phyloP scores from a whole-genome alignment of 2,329 filamentous ascomycete species.

The Byssothecium circinans region DNA sequence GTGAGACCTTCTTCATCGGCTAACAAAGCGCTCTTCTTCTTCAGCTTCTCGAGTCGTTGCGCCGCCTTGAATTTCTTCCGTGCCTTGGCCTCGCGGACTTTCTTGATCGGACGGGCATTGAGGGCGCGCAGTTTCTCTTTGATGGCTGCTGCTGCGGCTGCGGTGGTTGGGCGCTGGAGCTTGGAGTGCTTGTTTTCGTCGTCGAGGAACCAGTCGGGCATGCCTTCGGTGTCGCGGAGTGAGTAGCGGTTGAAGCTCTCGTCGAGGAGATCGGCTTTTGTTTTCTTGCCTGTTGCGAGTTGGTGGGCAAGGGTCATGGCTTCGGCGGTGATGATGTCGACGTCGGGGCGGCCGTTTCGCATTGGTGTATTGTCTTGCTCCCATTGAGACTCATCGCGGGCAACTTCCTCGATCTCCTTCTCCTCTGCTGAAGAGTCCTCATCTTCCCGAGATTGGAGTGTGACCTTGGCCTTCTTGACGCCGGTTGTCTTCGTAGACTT shows the following conservation, averaged over 20 bases:
- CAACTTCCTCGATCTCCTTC: constrained; percentile 65
- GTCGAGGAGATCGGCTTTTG: constrained; percentile 77
- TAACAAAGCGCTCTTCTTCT: constrained; percentile 93
- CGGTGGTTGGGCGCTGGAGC: constrained; percentile 83
- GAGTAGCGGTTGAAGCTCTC: constrained; percentile 92
- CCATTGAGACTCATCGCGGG: constrained; percentile 62
- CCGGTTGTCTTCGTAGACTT: constrained; percentile 15
- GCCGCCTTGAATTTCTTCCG: constrained; percentile 97
- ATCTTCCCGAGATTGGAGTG: constrained; percentile 20
- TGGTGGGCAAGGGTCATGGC: constrained; percentile 96
- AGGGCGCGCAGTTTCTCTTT: constrained; percentile 91
- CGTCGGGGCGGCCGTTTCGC: constrained; percentile 71
- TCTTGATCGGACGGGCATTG: constrained; percentile 97
- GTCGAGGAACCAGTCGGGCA: constrained; percentile 97
- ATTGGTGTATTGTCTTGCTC: constrained; percentile 65
- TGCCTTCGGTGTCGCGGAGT: constrained; percentile 85
- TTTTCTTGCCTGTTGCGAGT: constrained; percentile 83
- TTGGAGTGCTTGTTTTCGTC: constrained; percentile 86
- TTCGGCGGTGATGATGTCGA: constrained; percentile 99
- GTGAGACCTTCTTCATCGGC: constrained; percentile 89
- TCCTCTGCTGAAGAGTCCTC: constrained; percentile 43
- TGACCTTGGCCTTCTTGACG: constrained; percentile 18
- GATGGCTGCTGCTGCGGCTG: constrained; percentile 86
- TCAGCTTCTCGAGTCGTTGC: constrained; percentile 86
- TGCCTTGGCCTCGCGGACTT: constrained; percentile 93